phyloP scores from a whole-genome alignment of 2,329 filamentous ascomycete genomes.

The Fusarium odoratissimum region DNA sequence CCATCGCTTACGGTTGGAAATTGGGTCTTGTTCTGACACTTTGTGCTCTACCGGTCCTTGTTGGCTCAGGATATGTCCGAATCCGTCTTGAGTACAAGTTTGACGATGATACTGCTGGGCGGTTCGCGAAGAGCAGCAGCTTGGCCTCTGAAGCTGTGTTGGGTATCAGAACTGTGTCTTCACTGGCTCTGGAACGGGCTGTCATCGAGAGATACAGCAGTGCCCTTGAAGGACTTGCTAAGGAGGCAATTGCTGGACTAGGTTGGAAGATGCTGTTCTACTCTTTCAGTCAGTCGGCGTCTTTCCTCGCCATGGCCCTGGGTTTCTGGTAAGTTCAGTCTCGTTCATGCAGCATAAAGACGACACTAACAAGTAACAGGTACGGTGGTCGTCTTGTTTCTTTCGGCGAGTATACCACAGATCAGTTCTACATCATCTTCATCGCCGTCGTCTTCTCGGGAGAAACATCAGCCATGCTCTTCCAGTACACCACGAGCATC shows the following conservation, averaged over 20 bases:
- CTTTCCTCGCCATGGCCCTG: slow-evolving; percentile 53
- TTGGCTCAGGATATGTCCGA: slow-evolving; percentile 59
- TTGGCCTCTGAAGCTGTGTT: slow-evolving; percentile 62
- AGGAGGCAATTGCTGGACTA: slow-evolving; percentile 46
- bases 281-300: slow-evolving; percentile 54
- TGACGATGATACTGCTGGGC: slow-evolving; percentile 56
- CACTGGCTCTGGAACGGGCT: slow-evolving; percentile 58
- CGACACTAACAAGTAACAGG: slow-evolving; percentile 33
- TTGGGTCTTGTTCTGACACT: slow-evolving; percentile 61
- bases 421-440: slow-evolving; percentile 64
- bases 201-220: slow-evolving; percentile 53
- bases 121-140: slow-evolving; percentile 60
- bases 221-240: slow-evolving; percentile 48
- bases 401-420: slow-evolving; percentile 58
- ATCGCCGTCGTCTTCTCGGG: slow-evolving; percentile 61
- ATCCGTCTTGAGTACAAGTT: slow-evolving; percentile 62
- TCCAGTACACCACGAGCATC: slow-evolving; percentile 62
- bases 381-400: slow-evolving; percentile 56
- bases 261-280: slow-evolving; percentile 57
- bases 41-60: slow-evolving; percentile 58
- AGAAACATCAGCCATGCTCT: slow-evolving; percentile 56
- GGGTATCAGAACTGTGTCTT: slow-evolving; percentile 62
- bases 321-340: slow-evolving; percentile 51
- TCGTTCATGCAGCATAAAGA: accelerated
- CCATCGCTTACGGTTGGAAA: slow-evolving; percentile 61